Evolutionary conservation across 805 yeast species (phyloP).

Genomic region (Candida maesae): DNA sequence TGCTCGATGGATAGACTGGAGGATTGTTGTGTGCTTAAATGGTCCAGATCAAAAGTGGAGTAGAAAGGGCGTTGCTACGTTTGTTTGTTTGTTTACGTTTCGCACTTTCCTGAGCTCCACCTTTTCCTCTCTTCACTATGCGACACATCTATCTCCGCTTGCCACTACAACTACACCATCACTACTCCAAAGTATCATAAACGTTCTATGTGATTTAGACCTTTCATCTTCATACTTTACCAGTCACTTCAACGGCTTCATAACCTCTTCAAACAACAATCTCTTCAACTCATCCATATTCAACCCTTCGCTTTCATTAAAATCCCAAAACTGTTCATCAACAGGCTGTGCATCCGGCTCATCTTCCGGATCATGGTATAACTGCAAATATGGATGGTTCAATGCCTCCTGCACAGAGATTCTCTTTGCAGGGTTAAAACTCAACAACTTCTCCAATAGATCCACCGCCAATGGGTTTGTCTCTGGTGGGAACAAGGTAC

Average conservation of each 20-base stretch:
- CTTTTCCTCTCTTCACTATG: no score
- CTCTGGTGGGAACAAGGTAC: slow-evolving; percentile 44
- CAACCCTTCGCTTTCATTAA: slow-evolving; percentile 57
- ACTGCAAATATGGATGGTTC: slow-evolving; percentile 64
- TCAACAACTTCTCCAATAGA: slow-evolving; percentile 61
- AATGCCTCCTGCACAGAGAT: slow-evolving; percentile 73
- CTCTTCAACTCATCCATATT: slow-evolving; percentile 69
- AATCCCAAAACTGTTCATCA: slow-evolving; percentile 38
- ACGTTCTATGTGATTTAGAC: no score
- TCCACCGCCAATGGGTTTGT: slow-evolving; percentile 50
- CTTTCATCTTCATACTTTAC: background rate
- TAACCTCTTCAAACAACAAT: slow-evolving; percentile 77
- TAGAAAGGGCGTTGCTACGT: no score
- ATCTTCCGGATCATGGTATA: slow-evolving; percentile 69
- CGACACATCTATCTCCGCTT: no score
- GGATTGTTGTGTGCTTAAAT: no score
- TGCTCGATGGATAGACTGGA: no score
- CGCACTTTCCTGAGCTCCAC: no score
- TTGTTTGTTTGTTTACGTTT: no score
- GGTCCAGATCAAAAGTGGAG: no score
- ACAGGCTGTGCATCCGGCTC: slow-evolving; percentile 49
- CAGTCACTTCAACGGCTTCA: slow-evolving; percentile 37
- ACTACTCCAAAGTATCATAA: no score
- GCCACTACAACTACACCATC: no score
- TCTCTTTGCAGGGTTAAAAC: slow-evolving; percentile 72